Conservation (phyloP, 139 green algal genomes). For the Chlamydomonas asymmetrica region DNA sequence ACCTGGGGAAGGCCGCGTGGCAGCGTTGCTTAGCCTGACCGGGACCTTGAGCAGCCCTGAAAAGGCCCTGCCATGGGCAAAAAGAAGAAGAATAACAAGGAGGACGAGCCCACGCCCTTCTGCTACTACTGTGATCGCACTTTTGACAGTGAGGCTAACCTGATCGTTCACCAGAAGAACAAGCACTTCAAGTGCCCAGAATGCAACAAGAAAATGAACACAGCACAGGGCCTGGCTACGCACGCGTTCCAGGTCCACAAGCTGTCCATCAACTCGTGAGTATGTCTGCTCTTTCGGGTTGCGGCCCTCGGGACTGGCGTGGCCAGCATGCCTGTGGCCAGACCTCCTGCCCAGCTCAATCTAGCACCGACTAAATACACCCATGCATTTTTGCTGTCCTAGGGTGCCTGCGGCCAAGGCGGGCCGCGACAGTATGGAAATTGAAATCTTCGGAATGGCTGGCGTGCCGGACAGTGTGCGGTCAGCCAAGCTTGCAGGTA, state of each 20-base stretch:
- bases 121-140: conserved; percentile 91
- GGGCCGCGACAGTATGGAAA: conserved; percentile 73
- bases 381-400: neutral
- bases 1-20: no score
- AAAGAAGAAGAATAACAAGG: conserved; percentile 69
- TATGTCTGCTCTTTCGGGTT: neutral
- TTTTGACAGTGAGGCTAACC: conserved; percentile 83
- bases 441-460: conserved; percentile 93
- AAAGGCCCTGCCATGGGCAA: conserved; percentile 43
- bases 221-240: conserved; percentile 75
- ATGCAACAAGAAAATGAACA: conserved; percentile 85
- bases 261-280: conserved; percentile 64
- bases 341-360: neutral
- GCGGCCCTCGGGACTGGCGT: neutral
- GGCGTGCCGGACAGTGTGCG: conserved; percentile 75
- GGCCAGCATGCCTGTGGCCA: neutral
- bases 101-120: conserved; percentile 61
- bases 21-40: no score
- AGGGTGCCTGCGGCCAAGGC: conserved; percentile 74
- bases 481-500: conserved; percentile 37
- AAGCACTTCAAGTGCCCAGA: conserved; percentile 81
- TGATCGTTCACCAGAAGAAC: conserved; percentile 89
- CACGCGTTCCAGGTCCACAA: conserved; percentile 92
- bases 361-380: neutral
- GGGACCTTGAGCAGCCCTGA: no score